Percentiles rank a stretch among this genome's conserved stretches.
phyloP scores from a whole-genome alignment of 805 yeast species.

The Wickerhamomyces mucosus region DNA sequence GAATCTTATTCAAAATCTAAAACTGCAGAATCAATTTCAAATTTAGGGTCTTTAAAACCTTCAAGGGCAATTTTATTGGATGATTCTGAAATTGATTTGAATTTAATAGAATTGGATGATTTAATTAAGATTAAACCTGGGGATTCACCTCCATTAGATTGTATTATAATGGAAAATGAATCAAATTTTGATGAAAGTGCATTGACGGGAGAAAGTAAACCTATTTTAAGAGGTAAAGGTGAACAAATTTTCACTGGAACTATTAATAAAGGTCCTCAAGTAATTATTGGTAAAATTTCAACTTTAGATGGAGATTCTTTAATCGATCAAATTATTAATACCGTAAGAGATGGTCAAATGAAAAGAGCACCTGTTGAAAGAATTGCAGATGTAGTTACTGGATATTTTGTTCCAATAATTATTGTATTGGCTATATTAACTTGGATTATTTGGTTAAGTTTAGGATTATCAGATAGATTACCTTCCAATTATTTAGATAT shows the following conservation, averaged over 20 bases:
- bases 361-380: constrained; percentile 67
- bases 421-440: constrained; percentile 49
- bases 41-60: constrained; percentile 42
- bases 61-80: constrained; percentile 26
- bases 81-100: constrained; percentile 29
- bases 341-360: constrained; percentile 67
- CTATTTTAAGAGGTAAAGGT: constrained; percentile 47
- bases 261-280: constrained; percentile 46
- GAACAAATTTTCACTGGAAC: constrained; percentile 71
- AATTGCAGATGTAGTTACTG: constrained; percentile 58
- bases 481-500: constrained; percentile 50
- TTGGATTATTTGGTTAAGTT: constrained; percentile 59
- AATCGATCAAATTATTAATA: constrained; percentile 57
- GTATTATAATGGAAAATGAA: constrained; percentile 37
- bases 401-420: constrained; percentile 66
- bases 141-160: constrained; percentile 52
- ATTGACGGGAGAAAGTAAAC: constrained; percentile 51
- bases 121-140: constrained; percentile 39
- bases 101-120: constrained; percentile 44
- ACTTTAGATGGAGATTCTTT: constrained; percentile 57
- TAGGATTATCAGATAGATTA: constrained; percentile 44
- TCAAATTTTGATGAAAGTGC: constrained; percentile 53
- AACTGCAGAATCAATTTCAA: constrained; percentile 55
- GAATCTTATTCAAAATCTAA: constrained; percentile 59
- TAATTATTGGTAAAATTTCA: constrained; percentile 45